Evolutionary conservation across 23 red algal genomes (phyloP).

Genomic region (Agarophyton chilense): DNA sequence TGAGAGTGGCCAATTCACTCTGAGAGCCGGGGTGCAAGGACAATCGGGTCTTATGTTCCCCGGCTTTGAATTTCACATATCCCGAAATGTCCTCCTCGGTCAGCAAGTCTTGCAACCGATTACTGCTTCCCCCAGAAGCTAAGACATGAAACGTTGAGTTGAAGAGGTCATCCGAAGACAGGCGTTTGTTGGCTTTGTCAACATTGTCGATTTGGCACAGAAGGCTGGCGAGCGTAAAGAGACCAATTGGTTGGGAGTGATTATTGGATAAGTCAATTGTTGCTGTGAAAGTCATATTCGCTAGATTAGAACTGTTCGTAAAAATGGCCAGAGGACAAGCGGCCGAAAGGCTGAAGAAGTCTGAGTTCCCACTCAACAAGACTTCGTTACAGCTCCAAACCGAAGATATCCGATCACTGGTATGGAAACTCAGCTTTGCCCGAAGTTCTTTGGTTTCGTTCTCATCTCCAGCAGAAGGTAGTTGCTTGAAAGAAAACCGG

Average conservation of each 20-base stretch:
- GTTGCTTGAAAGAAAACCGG: not conserved
- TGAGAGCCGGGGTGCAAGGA: not conserved
- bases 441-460: not conserved
- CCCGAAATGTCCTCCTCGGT: not conserved
- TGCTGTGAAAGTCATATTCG: slow-evolving; percentile 3
- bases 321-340: not conserved
- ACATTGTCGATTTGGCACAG: not conserved
- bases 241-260: not conserved
- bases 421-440: not conserved
- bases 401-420: not conserved
- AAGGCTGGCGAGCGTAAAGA: slow-evolving; percentile 5
- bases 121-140: not conserved
- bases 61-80: not conserved
- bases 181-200: not conserved
- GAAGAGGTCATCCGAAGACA: not conserved
- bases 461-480: not conserved
- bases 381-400: slow-evolving; percentile 25
- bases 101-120: not conserved
- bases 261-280: not conserved
- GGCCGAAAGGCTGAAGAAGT: not conserved
- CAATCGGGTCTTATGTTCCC: not conserved
- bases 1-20: not conserved
- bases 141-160: not conserved
- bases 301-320: not conserved
- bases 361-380: not conserved